These are phyloP conservation scores for Leccinellum rugosiceps DNA, from an alignment of 768 basidiomycete species.

Conservation along the genomic window DNA sequence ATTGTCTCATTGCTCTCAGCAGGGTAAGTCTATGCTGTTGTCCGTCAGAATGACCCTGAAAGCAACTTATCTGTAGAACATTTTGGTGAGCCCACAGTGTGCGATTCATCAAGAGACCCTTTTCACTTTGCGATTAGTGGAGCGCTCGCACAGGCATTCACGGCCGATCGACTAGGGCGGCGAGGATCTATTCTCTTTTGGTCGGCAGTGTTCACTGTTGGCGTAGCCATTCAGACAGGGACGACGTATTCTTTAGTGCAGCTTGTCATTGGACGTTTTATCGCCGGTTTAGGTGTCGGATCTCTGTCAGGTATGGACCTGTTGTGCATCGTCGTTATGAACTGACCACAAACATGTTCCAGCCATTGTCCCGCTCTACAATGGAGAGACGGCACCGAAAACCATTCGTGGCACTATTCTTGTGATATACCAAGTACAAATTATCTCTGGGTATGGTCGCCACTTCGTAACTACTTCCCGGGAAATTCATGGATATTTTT, in stretches of 20 bases:
- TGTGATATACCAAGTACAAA: constrained; percentile 75
- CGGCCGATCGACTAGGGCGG: constrained; percentile 69
- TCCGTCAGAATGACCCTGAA: background rate
- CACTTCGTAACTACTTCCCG: background rate
- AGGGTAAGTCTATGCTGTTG: constrained; percentile 38
- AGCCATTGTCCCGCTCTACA: constrained; percentile 67
- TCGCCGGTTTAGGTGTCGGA: constrained; percentile 77
- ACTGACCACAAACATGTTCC: background rate
- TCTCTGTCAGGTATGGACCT: constrained; percentile 58
- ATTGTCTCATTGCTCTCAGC: constrained; percentile 78
- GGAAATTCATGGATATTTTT: background rate
- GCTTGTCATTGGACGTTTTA: constrained; percentile 68
- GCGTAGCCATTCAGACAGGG: constrained; percentile 67
- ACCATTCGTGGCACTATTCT: constrained; percentile 68
- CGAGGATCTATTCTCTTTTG: constrained; percentile 73
- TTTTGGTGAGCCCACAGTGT: constrained; percentile 41
- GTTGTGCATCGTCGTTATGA: background rate
- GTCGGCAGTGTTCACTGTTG: constrained; percentile 69
- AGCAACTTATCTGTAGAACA: constrained; percentile 32
- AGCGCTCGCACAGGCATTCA: constrained; percentile 68
- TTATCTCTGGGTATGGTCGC: constrained; percentile 57
- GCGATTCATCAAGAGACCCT: background rate
- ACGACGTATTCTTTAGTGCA: constrained; percentile 59
- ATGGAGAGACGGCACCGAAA: constrained; percentile 77
- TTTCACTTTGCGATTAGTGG: constrained; percentile 39